Percentiles rank a stretch among this genome's conserved stretches.
Conservation (phyloP, 257 asterid species). For the Nicotiana obtusifolia region DNA sequence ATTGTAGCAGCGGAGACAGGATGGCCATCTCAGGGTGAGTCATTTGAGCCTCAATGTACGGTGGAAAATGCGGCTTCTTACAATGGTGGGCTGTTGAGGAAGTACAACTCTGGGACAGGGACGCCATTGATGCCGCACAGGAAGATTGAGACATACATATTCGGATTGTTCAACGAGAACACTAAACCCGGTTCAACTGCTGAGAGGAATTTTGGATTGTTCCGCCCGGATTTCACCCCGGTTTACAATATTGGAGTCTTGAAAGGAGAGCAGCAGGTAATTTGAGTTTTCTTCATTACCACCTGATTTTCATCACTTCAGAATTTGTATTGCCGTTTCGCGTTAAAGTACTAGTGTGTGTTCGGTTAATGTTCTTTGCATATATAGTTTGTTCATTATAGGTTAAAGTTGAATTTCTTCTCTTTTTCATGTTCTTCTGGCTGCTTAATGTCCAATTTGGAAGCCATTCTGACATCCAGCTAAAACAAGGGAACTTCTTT, state of each 20-base stretch:
- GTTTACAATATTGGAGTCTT: constrained; percentile 66
- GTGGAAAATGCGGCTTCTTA: constrained; percentile 68
- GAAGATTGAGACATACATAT: constrained; percentile 60
- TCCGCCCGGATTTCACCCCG: constrained; percentile 58
- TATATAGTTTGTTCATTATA: neutral
- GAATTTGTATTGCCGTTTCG: too few species aligned
- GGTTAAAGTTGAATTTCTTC: neutral
- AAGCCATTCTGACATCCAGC: too few species aligned
- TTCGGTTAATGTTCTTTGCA: neutral
- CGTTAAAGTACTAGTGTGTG: neutral
- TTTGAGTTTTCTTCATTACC: neutral
- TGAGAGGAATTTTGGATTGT: constrained; percentile 85
- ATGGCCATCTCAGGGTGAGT: constrained; percentile 71
- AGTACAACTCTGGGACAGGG: constrained; percentile 43
- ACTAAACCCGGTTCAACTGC: constrained; percentile 52
- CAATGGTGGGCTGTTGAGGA: constrained; percentile 53
- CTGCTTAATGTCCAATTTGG: too few species aligned
- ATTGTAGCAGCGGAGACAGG: constrained; percentile 85
- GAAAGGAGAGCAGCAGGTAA: constrained; percentile 29
- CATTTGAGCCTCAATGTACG: constrained; percentile 54
- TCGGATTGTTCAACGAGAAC: constrained; percentile 73
- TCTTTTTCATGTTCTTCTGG: neutral
- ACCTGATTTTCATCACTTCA: neutral
- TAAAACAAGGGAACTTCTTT: too few species aligned
- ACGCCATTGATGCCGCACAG: constrained; percentile 78